Conservation (phyloP, 257 asterid species). For the Jasminum sambac region DNA sequence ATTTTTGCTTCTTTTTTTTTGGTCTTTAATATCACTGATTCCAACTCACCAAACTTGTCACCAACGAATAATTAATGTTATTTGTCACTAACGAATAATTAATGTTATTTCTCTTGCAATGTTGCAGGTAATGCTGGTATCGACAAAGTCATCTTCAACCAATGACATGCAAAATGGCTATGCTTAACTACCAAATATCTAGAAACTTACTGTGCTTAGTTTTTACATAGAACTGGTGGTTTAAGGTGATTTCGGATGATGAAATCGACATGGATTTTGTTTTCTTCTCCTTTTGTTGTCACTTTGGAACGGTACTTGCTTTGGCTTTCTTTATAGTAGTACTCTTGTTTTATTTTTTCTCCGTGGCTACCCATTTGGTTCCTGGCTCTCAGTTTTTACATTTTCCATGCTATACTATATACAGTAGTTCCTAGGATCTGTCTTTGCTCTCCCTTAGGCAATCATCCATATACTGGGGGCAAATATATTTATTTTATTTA, state of each 20-base stretch:
- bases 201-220: neutral
- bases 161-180: neutral
- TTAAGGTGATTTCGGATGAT: neutral
- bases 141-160: neutral
- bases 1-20: neutral
- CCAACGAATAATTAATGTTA: neutral
- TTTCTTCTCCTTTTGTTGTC: neutral
- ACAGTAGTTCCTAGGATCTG: neutral
- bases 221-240: neutral
- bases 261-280: neutral
- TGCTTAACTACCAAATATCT: neutral
- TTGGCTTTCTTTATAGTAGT: neutral
- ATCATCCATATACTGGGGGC: too few species aligned
- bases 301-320: neutral
- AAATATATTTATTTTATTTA: neutral
- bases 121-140: slow-evolving; percentile 1
- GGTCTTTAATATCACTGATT: neutral
- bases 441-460: too few species aligned
- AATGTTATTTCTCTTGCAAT: neutral
- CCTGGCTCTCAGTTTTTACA: neutral
- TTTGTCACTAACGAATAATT: neutral
- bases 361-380: neutral
- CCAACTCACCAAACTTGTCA: neutral
- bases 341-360: neutral
- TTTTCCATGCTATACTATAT: neutral